Conservation (phyloP, 805 yeast genomes). For the Zygoascus biomembranicola region DNA sequence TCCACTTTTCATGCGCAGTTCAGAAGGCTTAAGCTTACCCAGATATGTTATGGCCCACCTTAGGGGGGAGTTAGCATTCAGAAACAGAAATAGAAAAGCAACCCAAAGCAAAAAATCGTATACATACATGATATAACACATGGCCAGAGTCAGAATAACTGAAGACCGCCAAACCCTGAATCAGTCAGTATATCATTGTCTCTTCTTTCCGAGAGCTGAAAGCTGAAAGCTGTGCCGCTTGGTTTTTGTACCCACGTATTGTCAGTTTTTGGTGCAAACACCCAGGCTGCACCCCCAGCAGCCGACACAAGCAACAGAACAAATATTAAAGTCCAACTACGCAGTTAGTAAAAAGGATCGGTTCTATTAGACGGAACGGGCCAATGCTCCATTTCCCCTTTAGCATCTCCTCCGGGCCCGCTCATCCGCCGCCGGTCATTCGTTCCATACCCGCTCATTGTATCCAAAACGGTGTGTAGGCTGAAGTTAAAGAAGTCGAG, state of each 20-base stretch:
- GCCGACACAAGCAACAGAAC: slow-evolving; percentile 52
- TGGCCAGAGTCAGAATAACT: slow-evolving; percentile 55
- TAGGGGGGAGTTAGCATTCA: neutral
- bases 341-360: slow-evolving; percentile 8
- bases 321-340: slow-evolving; percentile 62
- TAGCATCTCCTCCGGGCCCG: neutral
- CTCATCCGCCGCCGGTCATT: neutral
- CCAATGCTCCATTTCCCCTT: neutral
- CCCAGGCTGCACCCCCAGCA: slow-evolving; percentile 67
- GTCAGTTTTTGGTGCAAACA: slow-evolving; percentile 75
- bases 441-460: slow-evolving; percentile 42
- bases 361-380: neutral
- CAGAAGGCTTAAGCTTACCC: neutral
- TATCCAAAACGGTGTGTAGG: slow-evolving; percentile 6
- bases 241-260: slow-evolving; percentile 22
- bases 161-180: slow-evolving; percentile 57
- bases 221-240: neutral
- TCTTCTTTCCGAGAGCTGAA: neutral
- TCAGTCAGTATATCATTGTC: neutral
- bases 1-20: neutral
- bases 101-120: neutral
- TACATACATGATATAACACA: slow-evolving; percentile 62
- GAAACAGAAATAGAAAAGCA: neutral
- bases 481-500: slow-evolving; percentile 4
- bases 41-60: slow-evolving; percentile 85